Evolutionary conservation across 192 early-diverging fungal genomes (phyloP), one percentile per base, ranked within the genome.

Genomic region (Umbelopsis sp.): DNA sequence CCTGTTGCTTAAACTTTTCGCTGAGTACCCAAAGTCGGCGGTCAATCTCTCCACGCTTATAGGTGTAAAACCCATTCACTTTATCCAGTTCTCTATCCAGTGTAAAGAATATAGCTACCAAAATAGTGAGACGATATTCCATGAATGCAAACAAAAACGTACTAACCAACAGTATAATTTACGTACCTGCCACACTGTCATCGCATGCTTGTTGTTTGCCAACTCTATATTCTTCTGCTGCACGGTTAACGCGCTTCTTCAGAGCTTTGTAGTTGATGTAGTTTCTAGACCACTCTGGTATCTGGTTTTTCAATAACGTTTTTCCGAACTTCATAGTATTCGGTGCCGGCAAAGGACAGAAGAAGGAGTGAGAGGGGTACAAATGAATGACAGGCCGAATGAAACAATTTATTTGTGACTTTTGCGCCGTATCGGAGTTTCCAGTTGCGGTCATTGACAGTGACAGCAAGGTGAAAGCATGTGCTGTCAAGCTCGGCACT

Each of bases 51-150:
- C 83, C 79, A 66, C 91, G 90, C 69, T 95, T 95, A 72, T 92
- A 89, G 21, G 89, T 71, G 68, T 93, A 94, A 70, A 94, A 94
- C 10, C 81, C 78, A 50, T 95, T 91, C 77, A 93, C 88, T 80
- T 94, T 94, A 73, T 96, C 93, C 6, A 96, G 72, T 67, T 96
- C 94, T 73, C 93, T 83, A 69, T 96, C 94, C 51, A 96, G 80
- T 44, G 85, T 83, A 71, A 90, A 96, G 67, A 95, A 90, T 79
- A 95, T 94, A 16, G 85, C 87, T 78, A 82, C n/a, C 82, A 68
- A 81, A 87, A 29, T 76, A 72, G 14, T 81, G 81, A 78, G 80
- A 53, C 52, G 52, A 53, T 9, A 12, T 25, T 26, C 38, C 38
- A 41, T 41, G 38, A 41, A 41, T 11, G 38, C 38, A 41, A 0